Percentiles rank a stretch among this genome's conserved stretches.
Evolutionary conservation across 352 stramenopile genomes (phyloP).

Genomic region (Pythium pyrilobum): DNA sequence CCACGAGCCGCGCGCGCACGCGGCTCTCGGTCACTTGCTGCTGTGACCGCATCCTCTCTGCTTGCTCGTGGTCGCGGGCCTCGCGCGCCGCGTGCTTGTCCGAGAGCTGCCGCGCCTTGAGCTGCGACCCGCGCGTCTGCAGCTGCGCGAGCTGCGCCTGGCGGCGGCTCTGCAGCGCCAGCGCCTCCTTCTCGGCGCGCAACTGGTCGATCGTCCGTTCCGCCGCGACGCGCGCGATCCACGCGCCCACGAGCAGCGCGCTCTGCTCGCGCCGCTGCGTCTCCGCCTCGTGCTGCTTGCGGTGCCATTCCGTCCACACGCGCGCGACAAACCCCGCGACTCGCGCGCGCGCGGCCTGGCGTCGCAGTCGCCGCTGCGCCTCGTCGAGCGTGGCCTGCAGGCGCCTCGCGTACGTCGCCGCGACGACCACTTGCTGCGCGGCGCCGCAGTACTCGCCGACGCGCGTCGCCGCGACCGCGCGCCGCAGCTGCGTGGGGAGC

Average conservation of each 20-base stretch:
- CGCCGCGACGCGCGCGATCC: slow-evolving; percentile 21
- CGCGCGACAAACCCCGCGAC: slow-evolving; percentile 23
- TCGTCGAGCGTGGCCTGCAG: slow-evolving; percentile 32
- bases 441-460: background rate
- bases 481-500: background rate
- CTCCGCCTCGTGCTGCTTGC: slow-evolving; percentile 7
- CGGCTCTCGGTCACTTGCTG: background rate
- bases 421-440: slow-evolving; percentile 4
- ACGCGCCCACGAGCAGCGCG: slow-evolving; percentile 25
- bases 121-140: slow-evolving; percentile 2
- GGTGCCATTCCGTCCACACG: slow-evolving; percentile 5
- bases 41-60: background rate
- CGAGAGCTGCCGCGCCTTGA: slow-evolving; percentile 9
- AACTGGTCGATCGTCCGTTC: background rate
- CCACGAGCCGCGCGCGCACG: background rate
- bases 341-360: slow-evolving; percentile 19
- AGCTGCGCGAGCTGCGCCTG: slow-evolving; percentile 5
- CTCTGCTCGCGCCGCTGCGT: slow-evolving; percentile 23
- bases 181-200: slow-evolving; percentile 6
- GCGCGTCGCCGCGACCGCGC: background rate
- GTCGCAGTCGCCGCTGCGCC: slow-evolving; percentile 24
- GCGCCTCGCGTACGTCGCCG: slow-evolving; percentile 11
- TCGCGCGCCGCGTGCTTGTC: slow-evolving; percentile 8
- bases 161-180: background rate
- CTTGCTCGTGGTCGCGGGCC: too few species aligned